These are phyloP conservation scores for Annulohypoxylon truncatum DNA, from an alignment of 2,329 filamentous ascomycete genomes.

Conservation along the genomic window DNA sequence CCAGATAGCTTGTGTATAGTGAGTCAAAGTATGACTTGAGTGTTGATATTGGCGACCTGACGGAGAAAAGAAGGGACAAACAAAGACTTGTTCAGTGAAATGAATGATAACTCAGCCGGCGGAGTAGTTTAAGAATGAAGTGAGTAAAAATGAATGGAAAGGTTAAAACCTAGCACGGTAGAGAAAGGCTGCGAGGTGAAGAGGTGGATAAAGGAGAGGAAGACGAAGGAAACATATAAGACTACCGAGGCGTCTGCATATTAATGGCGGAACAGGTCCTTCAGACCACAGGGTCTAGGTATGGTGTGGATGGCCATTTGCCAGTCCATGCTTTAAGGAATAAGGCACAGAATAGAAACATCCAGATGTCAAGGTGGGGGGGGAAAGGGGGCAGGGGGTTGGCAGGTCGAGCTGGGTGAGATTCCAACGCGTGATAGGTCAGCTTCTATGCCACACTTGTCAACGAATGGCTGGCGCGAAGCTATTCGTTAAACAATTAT, in stretches of 20 bases:
- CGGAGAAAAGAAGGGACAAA: constrained; percentile 47
- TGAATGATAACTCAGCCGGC: constrained; percentile 48
- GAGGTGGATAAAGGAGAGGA: constrained; percentile 17
- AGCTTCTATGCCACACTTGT: constrained; percentile 18
- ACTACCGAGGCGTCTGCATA: constrained; percentile 33
- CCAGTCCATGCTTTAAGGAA: constrained; percentile 19
- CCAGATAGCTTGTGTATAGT: constrained; percentile 13
- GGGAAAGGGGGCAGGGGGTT: constrained; percentile 20
- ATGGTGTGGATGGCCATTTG: constrained; percentile 14
- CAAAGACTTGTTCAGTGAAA: constrained; percentile 42
- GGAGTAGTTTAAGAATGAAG: constrained; percentile 43
- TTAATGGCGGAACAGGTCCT: constrained; percentile 33
- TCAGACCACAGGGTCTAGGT: constrained; percentile 15
- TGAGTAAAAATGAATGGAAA: constrained; percentile 41
- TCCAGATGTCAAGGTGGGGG: constrained; percentile 28
- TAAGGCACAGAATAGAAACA: constrained; percentile 12
- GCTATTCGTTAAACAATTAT: constrained; percentile 32
- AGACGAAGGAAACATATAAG: background rate
- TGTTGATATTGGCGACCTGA: constrained; percentile 34
- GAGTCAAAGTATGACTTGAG: constrained; percentile 29
- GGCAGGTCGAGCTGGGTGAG: constrained; percentile 16
- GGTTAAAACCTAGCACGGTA: constrained; percentile 28
- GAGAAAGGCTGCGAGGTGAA: constrained; percentile 22
- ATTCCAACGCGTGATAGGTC: constrained; percentile 27
- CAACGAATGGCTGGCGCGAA: constrained; percentile 31